Conservation (phyloP, 305 asterid genomes). For the Fraxinus sp. region DNA sequence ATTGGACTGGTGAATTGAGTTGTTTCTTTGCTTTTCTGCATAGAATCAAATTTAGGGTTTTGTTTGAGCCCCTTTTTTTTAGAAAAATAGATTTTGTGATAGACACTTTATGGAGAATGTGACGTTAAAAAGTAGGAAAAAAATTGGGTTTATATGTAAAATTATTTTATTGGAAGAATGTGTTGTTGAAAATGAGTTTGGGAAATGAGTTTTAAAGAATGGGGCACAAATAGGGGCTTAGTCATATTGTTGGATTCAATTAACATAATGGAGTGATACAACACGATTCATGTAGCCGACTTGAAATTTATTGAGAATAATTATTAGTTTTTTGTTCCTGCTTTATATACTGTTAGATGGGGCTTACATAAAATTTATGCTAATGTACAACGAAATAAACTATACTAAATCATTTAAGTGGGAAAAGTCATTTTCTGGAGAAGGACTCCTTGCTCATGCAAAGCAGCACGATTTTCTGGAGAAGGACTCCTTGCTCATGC, state of each 20-base stretch:
- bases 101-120: background rate
- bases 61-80: background rate
- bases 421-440: background rate
- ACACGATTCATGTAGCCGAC: background rate
- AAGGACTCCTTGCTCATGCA: background rate
- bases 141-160: background rate
- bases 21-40: background rate
- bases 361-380: background rate
- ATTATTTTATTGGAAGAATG: background rate
- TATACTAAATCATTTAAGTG: background rate
- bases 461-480: background rate
- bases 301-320: background rate
- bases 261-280: background rate
- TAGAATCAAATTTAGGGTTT: background rate
- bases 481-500: background rate
- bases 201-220: background rate
- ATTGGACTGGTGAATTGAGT: background rate
- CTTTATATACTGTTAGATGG: background rate
- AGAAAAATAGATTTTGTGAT: background rate
- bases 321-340: background rate
- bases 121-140: background rate
- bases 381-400: background rate
- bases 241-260: background rate
- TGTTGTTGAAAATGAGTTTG: background rate
- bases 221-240: background rate